These are phyloP conservation scores for Mrakiaceae sp. DNA, from an alignment of 1,284 basidiomycete genomes.

Conservation along the genomic window DNA sequence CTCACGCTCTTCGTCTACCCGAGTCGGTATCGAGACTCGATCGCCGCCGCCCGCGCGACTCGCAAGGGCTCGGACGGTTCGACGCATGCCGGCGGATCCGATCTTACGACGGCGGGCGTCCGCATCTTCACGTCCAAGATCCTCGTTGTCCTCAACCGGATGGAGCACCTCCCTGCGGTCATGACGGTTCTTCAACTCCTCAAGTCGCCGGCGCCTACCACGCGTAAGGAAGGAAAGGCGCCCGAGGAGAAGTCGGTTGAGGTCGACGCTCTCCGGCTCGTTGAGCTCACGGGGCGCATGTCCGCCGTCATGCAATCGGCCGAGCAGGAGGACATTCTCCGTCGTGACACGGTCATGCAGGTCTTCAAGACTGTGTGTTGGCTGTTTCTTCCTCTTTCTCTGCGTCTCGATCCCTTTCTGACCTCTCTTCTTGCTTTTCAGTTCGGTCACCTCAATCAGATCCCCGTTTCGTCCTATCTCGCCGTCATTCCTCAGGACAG, in stretches of 20 bases:
- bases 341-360: conserved; percentile 65
- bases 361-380: conserved; percentile 53
- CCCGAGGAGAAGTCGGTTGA: not conserved
- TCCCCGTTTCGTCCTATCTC: conserved; percentile 50
- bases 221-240: not conserved
- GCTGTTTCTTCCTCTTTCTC: not conserved
- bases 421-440: conserved; percentile 18
- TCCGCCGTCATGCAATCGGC: conserved; percentile 74
- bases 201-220: conserved; percentile 17
- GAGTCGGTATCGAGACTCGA: conserved; percentile 38
- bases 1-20: conserved; percentile 69
- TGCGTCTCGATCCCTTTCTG: not conserved
- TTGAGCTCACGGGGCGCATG: conserved; percentile 70
- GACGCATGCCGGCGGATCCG: not conserved
- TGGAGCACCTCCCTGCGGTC: conserved; percentile 62
- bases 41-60: not conserved
- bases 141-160: conserved; percentile 76
- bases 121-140: conserved; percentile 38
- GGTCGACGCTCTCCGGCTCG: conserved; percentile 62
- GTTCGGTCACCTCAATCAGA: conserved; percentile 61
- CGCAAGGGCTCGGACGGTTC: not conserved
- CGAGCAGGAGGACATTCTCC: conserved; percentile 52
- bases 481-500: conserved; percentile 59
- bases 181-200: conserved; percentile 44
- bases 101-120: not conserved